phyloP scores from a whole-genome alignment of 2,329 filamentous ascomycete genomes.

The Ophiosphaerella herpotricha region DNA sequence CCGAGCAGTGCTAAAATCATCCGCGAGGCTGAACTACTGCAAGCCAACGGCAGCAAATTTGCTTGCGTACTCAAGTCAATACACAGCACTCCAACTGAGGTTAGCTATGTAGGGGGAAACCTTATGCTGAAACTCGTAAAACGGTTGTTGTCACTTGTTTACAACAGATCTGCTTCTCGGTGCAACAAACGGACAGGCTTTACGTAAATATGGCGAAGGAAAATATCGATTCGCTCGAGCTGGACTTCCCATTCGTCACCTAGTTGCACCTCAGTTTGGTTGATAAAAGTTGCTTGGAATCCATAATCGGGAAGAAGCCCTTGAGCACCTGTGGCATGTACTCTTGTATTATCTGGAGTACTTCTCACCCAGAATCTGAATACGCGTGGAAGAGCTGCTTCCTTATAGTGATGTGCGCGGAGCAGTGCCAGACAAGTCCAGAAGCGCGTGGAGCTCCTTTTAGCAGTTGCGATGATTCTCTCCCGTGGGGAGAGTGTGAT shows the following conservation, averaged over 20 bases:
- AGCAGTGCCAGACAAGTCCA: slow-evolving; percentile 62
- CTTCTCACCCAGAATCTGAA: slow-evolving; percentile 44
- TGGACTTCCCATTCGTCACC: slow-evolving; percentile 56
- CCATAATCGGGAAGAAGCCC: slow-evolving; percentile 26
- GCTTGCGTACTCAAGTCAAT: too few species aligned
- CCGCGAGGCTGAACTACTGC: too few species aligned
- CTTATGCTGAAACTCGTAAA: neutral
- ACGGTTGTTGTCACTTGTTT: neutral
- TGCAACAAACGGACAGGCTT: slow-evolving; percentile 46
- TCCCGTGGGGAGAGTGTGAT: slow-evolving; percentile 51
- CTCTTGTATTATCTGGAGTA: neutral
- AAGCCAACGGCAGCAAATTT: too few species aligned
- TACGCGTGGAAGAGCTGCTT: slow-evolving; percentile 56
- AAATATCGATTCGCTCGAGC: slow-evolving; percentile 46
- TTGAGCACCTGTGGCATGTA: neutral
- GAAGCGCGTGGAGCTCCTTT: slow-evolving; percentile 44
- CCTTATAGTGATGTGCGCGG: slow-evolving; percentile 61
- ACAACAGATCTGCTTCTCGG: slow-evolving; percentile 16
- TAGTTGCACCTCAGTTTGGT: slow-evolving; percentile 20
- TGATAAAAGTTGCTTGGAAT: slow-evolving; percentile 14
- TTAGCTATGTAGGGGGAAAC: neutral
- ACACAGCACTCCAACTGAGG: neutral
- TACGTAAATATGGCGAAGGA: slow-evolving; percentile 33
- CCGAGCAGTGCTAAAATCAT: too few species aligned
- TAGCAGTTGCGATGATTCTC: slow-evolving; percentile 48